Percentiles rank a stretch among this genome's conserved stretches.
Evolutionary conservation across 495 filamentous ascomycete genomes (phyloP).

Genomic region (Penicillium paradoxum): DNA sequence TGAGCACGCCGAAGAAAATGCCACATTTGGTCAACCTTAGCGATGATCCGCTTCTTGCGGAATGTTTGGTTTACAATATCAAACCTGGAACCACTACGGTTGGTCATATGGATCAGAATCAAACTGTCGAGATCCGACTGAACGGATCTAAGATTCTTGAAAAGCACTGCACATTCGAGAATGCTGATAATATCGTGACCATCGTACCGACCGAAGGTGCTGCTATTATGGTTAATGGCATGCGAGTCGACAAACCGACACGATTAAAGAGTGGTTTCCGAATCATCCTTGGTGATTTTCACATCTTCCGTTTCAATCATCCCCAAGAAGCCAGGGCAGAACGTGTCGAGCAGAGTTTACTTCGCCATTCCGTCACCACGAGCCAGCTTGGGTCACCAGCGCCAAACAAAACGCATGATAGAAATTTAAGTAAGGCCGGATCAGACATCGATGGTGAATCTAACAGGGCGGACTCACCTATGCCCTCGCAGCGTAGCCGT

Average conservation of each 20-base stretch:
- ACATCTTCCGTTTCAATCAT: constrained; percentile 99
- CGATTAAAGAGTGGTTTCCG: constrained; percentile 86
- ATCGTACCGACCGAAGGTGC: constrained; percentile 84
- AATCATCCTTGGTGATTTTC: constrained; percentile 95
- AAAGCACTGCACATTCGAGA: constrained; percentile 92
- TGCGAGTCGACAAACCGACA: constrained; percentile 76
- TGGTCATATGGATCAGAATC: constrained; percentile 80
- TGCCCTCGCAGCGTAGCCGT: constrained; percentile 59
- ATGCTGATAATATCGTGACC: constrained; percentile 84
- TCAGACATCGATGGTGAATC: constrained; percentile 65
- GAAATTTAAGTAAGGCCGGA: constrained; percentile 67
- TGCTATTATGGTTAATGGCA: constrained; percentile 95
- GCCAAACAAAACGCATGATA: constrained; percentile 67
- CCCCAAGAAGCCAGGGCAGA: constrained; percentile 93
- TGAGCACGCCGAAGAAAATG: constrained; percentile 98
- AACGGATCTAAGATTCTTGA: constrained; percentile 90
- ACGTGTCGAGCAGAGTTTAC: constrained; percentile 78
- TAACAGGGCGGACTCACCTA: constrained; percentile 74
- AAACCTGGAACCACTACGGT: constrained; percentile 92
- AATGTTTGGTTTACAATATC: constrained; percentile 97
- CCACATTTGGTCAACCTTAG: constrained; percentile 97
- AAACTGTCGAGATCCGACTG: constrained; percentile 79
- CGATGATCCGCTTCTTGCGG: constrained; percentile 90
- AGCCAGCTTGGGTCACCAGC: constrained; percentile 72
- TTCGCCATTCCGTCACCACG: constrained; percentile 83